Conservation (phyloP, 805 yeast genomes). For the Wickerhamiella kurtzmanii region DNA sequence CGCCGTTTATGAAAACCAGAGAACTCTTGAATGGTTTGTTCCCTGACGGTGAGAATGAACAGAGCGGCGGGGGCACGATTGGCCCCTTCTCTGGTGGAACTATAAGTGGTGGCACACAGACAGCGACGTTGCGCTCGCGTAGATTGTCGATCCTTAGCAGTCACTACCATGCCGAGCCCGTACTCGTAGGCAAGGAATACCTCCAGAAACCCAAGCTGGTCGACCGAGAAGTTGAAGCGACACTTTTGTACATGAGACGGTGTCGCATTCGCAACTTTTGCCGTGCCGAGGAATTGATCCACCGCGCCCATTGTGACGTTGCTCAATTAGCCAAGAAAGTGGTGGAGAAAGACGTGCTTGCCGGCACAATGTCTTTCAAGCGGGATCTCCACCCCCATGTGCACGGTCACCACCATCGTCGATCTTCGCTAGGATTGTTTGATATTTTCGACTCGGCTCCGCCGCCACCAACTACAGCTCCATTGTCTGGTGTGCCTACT, state of each 20-base stretch:
- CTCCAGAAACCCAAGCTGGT: slow-evolving; percentile 23
- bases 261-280: slow-evolving; percentile 25
- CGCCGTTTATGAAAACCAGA: slow-evolving; percentile 9
- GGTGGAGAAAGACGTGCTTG: slow-evolving; percentile 22
- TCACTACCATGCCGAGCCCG: slow-evolving; percentile 18
- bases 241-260: slow-evolving; percentile 21
- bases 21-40: slow-evolving; percentile 8
- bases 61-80: too few relatives aligned
- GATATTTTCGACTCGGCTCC: slow-evolving; percentile 13
- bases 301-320: slow-evolving; percentile 25
- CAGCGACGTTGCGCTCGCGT: slow-evolving; percentile 11
- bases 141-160: slow-evolving; percentile 21
- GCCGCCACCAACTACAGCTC: slow-evolving; percentile 4
- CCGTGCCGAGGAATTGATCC: slow-evolving; percentile 26
- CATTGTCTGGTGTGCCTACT: slow-evolving; percentile 4
- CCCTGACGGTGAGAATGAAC: slow-evolving; percentile 4
- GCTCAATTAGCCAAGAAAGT: slow-evolving; percentile 20
- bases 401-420: slow-evolving; percentile 11
- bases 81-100: not conserved
- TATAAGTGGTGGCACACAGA: not conserved
- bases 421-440: slow-evolving; percentile 15
- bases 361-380: slow-evolving; percentile 15
- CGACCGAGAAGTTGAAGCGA: slow-evolving; percentile 25
- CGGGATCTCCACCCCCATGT: slow-evolving; percentile 15
- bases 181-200: slow-evolving; percentile 22